These are phyloP conservation scores for Abortiporus biennis DNA, from an alignment of 1,284 basidiomycete species.

Conservation along the genomic window DNA sequence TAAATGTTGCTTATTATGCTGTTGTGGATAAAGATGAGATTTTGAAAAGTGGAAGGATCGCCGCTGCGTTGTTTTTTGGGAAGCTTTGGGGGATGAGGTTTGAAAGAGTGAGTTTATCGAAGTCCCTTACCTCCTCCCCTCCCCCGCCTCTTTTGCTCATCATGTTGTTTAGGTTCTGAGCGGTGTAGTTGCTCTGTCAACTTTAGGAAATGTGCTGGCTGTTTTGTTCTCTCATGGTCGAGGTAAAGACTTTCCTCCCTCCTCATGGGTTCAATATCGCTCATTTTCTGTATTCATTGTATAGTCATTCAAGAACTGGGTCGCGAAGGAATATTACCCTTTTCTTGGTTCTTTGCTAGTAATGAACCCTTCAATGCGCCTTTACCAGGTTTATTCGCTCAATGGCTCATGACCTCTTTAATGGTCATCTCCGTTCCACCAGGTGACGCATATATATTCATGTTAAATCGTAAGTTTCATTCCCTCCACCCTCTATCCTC, in stretches of 20 bases:
- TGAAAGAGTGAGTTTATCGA: constrained; percentile 39
- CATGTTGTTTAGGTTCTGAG: constrained; percentile 40
- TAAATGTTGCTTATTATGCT: constrained; percentile 66
- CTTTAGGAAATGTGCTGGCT: constrained; percentile 56
- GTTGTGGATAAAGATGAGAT: constrained; percentile 64
- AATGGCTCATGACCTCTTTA: constrained; percentile 47
- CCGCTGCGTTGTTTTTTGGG: constrained; percentile 64
- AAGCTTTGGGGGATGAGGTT: constrained; percentile 56
- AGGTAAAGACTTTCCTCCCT: constrained; percentile 30
- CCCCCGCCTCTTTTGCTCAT: constrained; percentile 1
- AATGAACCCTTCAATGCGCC: constrained; percentile 61
- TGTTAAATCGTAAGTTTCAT: constrained; percentile 47
- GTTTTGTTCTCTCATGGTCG: constrained; percentile 59
- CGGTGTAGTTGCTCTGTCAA: constrained; percentile 54
- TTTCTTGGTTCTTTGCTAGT: constrained; percentile 53
- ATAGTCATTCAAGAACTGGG: constrained; percentile 67
- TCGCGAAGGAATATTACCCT: constrained; percentile 59
- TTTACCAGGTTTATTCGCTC: constrained; percentile 47
- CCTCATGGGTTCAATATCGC: background rate
- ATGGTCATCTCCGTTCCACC: constrained; percentile 48
- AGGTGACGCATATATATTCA: constrained; percentile 64
- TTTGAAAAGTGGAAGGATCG: constrained; percentile 49
- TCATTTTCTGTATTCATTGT: constrained; percentile 1
- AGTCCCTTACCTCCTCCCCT: background rate
- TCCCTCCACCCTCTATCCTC: background rate